phyloP scores from a whole-genome alignment of 1,284 basidiomycete species.

The Tylopilus sp. region DNA sequence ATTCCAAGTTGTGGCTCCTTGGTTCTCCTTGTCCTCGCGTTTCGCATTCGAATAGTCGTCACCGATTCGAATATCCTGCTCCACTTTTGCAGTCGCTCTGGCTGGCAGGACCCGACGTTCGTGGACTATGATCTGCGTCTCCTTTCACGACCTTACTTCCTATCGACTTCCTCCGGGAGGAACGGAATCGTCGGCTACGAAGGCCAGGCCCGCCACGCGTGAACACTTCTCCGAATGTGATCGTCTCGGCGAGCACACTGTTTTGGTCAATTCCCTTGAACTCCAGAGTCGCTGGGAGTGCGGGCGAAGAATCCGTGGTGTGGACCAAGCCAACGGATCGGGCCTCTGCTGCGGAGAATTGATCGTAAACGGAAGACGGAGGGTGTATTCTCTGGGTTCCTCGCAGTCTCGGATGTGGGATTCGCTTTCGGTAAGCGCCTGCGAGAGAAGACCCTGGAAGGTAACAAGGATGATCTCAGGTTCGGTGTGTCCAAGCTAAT shows the following conservation, averaged over 20 bases:
- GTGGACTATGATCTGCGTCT: not conserved
- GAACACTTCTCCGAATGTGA: conserved; percentile 37
- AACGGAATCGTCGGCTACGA: conserved; percentile 41
- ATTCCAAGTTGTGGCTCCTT: too few relatives aligned
- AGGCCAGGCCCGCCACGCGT: conserved; percentile 38
- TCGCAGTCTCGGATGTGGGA: not conserved
- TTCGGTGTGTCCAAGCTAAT: not conserved
- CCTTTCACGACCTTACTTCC: conserved; percentile 4
- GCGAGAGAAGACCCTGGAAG: conserved; percentile 2
- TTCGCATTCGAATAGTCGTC: too few relatives aligned
- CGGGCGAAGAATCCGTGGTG: conserved; percentile 46
- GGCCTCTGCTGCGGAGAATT: not conserved
- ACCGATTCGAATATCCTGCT: too few relatives aligned
- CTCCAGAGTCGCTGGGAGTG: conserved; percentile 40
- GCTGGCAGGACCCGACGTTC: too few relatives aligned
- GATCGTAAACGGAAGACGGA: too few relatives aligned
- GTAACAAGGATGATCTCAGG: conserved; percentile 19
- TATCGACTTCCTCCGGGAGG: conserved; percentile 30
- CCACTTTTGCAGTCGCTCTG: too few relatives aligned
- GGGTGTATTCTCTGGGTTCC: conserved; percentile 22
- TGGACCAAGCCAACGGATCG: conserved; percentile 16
- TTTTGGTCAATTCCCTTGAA: conserved; percentile 1
- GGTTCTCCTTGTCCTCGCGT: too few relatives aligned
- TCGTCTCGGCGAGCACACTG: conserved; percentile 28
- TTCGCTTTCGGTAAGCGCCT: not conserved